phyloP scores from a whole-genome alignment of 305 asterid genomes.

The Petunia hybrid region DNA sequence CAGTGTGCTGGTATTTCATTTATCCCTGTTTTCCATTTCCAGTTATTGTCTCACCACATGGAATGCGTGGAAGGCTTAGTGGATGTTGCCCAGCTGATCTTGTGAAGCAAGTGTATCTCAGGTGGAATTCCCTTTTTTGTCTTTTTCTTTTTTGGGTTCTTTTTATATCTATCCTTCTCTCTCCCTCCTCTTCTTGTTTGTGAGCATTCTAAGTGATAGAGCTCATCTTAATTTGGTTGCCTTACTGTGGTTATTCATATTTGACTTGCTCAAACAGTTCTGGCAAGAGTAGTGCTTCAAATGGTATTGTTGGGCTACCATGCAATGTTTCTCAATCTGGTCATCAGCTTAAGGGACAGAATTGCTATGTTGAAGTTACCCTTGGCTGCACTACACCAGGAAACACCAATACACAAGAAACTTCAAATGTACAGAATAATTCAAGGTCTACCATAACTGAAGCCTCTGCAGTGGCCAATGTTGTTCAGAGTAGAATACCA shows the following conservation, averaged over 20 bases:
- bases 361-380: constrained; percentile 86
- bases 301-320: constrained; percentile 86
- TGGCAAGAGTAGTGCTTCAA: constrained; percentile 76
- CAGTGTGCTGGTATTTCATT: constrained; percentile 30
- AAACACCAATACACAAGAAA: constrained; percentile 58
- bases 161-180: not conserved
- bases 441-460: constrained; percentile 59
- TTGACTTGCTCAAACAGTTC: constrained; percentile 63
- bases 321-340: constrained; percentile 72
- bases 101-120: constrained; percentile 94
- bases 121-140: constrained; percentile 53
- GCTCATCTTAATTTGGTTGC: not conserved
- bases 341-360: constrained; percentile 79
- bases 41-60: constrained; percentile 97
- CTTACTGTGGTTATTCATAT: constrained; percentile 31
- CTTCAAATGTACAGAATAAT: constrained; percentile 48
- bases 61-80: constrained; percentile 96
- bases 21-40: constrained; percentile 40
- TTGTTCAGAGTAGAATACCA: constrained; percentile 58
- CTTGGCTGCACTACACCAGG: constrained; percentile 61
- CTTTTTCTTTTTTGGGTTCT: constrained; percentile 2
- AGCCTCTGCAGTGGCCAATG: constrained; percentile 54
- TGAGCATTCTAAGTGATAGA: constrained; percentile 26
- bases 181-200: constrained; percentile 25
- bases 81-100: constrained; percentile 96